Conservation (phyloP, 2,329 filamentous ascomycete species). For the Aspergillus piperis region DNA sequence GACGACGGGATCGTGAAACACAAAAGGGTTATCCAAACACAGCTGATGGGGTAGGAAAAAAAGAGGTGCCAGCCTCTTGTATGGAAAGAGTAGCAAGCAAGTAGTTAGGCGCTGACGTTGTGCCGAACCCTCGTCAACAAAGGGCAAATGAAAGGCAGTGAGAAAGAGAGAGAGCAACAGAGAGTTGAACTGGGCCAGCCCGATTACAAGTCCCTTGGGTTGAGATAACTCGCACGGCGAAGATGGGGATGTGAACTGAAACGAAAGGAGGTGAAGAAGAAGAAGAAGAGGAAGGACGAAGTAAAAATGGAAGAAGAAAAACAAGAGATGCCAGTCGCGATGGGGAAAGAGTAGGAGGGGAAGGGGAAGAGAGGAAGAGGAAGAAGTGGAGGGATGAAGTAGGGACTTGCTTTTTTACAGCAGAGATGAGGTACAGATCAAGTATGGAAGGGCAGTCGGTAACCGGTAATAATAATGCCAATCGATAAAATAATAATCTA, state of each 20-base stretch:
- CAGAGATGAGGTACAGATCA: slow-evolving; percentile 15
- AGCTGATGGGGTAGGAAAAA: background rate
- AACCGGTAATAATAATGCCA: slow-evolving; percentile 20
- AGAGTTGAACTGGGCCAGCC: slow-evolving; percentile 42
- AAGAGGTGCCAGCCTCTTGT: slow-evolving; percentile 42
- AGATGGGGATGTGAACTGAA: slow-evolving; percentile 23
- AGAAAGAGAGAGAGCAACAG: slow-evolving; percentile 29
- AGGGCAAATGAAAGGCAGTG: slow-evolving; percentile 22
- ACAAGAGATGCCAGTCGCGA: slow-evolving; percentile 19
- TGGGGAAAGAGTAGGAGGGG: slow-evolving; percentile 17
- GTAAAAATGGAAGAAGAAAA: slow-evolving; percentile 8
- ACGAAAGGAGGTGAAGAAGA: slow-evolving; percentile 22
- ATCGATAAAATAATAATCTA: slow-evolving; percentile 19
- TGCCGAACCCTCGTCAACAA: slow-evolving; percentile 24
- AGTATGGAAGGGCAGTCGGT: slow-evolving; percentile 8
- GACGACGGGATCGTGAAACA: slow-evolving; percentile 20
- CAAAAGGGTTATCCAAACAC: slow-evolving; percentile 25
- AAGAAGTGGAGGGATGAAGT: slow-evolving; percentile 22
- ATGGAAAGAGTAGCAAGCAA: slow-evolving; percentile 8
- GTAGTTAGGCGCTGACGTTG: slow-evolving; percentile 23
- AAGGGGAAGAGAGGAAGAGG: slow-evolving; percentile 28
- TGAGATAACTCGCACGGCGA: slow-evolving; percentile 37
- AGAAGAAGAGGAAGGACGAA: background rate
- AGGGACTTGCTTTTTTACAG: slow-evolving; percentile 27
- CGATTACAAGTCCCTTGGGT: slow-evolving; percentile 31